phyloP scores from a whole-genome alignment of 805 yeast species.

The Phaffomyces antillensis region DNA sequence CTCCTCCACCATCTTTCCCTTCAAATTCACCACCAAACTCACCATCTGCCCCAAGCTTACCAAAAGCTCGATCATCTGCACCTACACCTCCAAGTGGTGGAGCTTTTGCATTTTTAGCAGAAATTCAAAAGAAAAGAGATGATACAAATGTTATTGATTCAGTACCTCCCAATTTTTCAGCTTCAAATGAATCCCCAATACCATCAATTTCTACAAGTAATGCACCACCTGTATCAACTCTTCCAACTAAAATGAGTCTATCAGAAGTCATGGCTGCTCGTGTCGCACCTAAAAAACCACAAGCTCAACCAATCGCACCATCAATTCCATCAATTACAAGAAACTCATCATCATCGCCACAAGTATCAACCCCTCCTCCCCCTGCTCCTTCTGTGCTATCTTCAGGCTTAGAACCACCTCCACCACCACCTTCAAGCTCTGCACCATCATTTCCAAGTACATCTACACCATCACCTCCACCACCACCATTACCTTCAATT shows the following conservation, averaged over 20 bases:
- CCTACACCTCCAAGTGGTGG: slow-evolving; percentile 18
- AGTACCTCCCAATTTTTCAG: slow-evolving; percentile 5
- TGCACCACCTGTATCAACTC: slow-evolving; percentile 14
- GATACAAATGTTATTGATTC: slow-evolving; percentile 42
- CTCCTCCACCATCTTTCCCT: background rate
- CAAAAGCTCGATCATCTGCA: slow-evolving; percentile 6
- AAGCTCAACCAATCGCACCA: slow-evolving; percentile 3
- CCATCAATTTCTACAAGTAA: slow-evolving; percentile 8
- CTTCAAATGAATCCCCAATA: background rate
- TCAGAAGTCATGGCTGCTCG: slow-evolving; percentile 24
- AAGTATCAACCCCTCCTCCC: slow-evolving; percentile 16
- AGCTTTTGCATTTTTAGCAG: slow-evolving; percentile 49
- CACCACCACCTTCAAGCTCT: slow-evolving; percentile 11
- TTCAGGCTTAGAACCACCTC: slow-evolving; percentile 17
- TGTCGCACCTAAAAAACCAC: background rate
- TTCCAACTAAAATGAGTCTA: slow-evolving; percentile 30
- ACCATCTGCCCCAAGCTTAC: slow-evolving; percentile 12
- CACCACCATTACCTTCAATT: slow-evolving; percentile 21
- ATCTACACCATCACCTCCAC: slow-evolving; percentile 11
- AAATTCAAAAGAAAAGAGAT: slow-evolving; percentile 48
- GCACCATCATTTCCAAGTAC: slow-evolving; percentile 11
- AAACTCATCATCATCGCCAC: slow-evolving; percentile 6
- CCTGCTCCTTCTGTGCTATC: slow-evolving; percentile 9
- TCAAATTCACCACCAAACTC: background rate
- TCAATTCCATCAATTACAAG: background rate